phyloP scores from a whole-genome alignment of 306 rosid species.

The Sesbania bispinosa region DNA sequence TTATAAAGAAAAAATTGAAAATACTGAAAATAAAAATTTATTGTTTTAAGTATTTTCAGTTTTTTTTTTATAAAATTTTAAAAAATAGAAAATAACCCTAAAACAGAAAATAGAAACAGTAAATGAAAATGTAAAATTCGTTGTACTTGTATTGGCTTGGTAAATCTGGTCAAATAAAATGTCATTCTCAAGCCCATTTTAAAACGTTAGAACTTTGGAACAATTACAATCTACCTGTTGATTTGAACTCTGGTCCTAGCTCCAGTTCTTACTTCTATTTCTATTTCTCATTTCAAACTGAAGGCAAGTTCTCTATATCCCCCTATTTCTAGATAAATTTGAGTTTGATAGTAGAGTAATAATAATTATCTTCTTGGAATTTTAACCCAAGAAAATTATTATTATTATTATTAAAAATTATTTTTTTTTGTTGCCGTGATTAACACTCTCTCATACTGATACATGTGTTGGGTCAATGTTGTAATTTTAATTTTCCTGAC shows the following conservation, averaged over 20 bases:
- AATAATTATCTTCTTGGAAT: not conserved
- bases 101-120: too few relatives aligned
- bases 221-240: slow-evolving; percentile 25
- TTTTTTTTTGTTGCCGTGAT: slow-evolving; percentile 24
- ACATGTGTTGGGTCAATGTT: slow-evolving; percentile 30
- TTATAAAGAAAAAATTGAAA: too few relatives aligned
- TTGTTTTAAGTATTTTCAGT: too few relatives aligned
- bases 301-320: not conserved
- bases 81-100: too few relatives aligned
- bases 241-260: not conserved
- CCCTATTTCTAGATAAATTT: too few relatives aligned
- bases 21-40: too few relatives aligned
- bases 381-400: not conserved
- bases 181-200: slow-evolving; percentile 18
- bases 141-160: too few relatives aligned
- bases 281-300: slow-evolving; percentile 12
- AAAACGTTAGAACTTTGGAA: not conserved
- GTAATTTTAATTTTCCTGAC: slow-evolving; percentile 31
- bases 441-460: slow-evolving; percentile 20
- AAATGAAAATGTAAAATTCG: too few relatives aligned
- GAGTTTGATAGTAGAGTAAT: not conserved
- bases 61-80: too few relatives aligned
- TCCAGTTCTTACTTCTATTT: not conserved
- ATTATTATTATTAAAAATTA: not conserved
- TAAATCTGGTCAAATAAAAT: slow-evolving; percentile 18